Evolutionary conservation across 1,284 basidiomycete genomes (phyloP).

Genomic region (Pyrrhoderma lamaoense): DNA sequence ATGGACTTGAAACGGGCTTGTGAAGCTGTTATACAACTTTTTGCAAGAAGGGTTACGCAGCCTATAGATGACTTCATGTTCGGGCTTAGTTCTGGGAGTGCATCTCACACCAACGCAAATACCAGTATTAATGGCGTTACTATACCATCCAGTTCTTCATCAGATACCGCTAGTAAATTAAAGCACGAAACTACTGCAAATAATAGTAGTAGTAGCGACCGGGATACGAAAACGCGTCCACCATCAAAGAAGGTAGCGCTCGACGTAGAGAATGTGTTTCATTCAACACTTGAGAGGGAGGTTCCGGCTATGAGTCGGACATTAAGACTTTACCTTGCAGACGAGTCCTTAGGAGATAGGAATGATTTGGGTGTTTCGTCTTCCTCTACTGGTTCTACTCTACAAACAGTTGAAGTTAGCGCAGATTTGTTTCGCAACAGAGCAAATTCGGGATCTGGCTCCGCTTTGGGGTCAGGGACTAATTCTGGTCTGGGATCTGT

Average conservation of each 20-base stretch:
- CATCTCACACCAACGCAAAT: too few relatives aligned
- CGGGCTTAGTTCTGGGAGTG: slow-evolving; percentile 30
- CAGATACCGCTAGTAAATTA: slow-evolving; percentile 5
- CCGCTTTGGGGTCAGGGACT: slow-evolving; percentile 23
- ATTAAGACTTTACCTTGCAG: slow-evolving; percentile 70
- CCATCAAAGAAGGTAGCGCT: slow-evolving; percentile 40
- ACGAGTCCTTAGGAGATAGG: slow-evolving; percentile 30
- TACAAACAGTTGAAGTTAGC: too few relatives aligned
- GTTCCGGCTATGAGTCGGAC: slow-evolving; percentile 47
- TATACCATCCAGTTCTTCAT: slow-evolving; percentile 20
- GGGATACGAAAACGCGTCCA: slow-evolving; percentile 20
- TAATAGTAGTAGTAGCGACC: slow-evolving; percentile 19
- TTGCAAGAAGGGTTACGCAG: slow-evolving; percentile 39
- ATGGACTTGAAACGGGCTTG: slow-evolving; percentile 75
- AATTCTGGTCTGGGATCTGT: slow-evolving; percentile 45
- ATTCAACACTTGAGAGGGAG: slow-evolving; percentile 43
- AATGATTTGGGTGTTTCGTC: too few relatives aligned
- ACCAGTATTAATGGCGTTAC: neutral
- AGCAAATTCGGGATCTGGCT: too few relatives aligned
- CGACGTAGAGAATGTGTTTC: slow-evolving; percentile 47
- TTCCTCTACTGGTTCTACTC: too few relatives aligned
- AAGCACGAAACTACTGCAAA: neutral
- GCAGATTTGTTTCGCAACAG: too few relatives aligned
- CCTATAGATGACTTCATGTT: slow-evolving; percentile 57
- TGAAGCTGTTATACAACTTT: slow-evolving; percentile 71